These are phyloP conservation scores for Candida tropicalis DNA, from an alignment of 1,139 yeast species.

Conservation along the genomic window DNA sequence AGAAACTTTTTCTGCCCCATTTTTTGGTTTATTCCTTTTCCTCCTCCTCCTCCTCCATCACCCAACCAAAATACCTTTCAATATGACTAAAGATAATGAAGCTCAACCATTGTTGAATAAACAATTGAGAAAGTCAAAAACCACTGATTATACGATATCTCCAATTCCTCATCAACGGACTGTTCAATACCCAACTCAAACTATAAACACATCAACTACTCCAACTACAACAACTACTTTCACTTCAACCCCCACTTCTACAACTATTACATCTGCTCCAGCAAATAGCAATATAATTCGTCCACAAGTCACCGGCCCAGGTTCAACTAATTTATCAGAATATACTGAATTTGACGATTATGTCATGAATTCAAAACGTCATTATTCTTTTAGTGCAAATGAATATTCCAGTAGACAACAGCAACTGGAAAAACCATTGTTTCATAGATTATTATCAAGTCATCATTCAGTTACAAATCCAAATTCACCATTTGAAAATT, in stretches of 20 bases:
- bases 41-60: too few relatives aligned
- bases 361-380: slow-evolving; percentile 9
- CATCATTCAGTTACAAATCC: slow-evolving; percentile 38
- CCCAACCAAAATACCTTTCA: too few relatives aligned
- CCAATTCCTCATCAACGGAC: too few relatives aligned
- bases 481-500: slow-evolving; percentile 21
- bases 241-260: background rate
- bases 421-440: slow-evolving; percentile 23
- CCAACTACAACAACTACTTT: background rate
- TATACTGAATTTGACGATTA: slow-evolving; percentile 13
- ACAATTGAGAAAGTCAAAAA: background rate
- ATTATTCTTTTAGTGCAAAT: slow-evolving; percentile 15
- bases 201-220: background rate
- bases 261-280: background rate
- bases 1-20: too few relatives aligned
- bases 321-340: background rate
- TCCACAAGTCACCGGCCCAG: background rate
- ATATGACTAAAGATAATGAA: slow-evolving; percentile 5
- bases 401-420: slow-evolving; percentile 11
- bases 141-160: background rate
- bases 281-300: background rate
- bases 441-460: slow-evolving; percentile 31
- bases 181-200: too few relatives aligned
- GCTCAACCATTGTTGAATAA: slow-evolving; percentile 9
- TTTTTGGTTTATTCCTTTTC: too few relatives aligned